These are phyloP conservation scores for Discostella stelligeroides DNA, from an alignment of 108 stramenopile species.

Conservation along the genomic window DNA sequence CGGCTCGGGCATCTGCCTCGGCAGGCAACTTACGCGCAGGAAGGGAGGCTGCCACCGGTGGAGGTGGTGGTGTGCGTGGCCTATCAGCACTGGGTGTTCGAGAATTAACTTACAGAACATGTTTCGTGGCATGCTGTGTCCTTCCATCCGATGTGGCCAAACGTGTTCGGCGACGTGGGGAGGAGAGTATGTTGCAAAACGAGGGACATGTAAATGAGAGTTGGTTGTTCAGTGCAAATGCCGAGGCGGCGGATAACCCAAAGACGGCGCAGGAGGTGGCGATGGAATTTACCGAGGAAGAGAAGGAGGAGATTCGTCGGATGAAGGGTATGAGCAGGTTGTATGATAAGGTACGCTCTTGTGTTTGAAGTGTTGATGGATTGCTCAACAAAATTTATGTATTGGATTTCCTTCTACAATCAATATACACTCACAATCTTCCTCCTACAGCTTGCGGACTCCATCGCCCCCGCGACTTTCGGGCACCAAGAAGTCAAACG, in stretches of 20 bases:
- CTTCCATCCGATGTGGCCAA: conserved; percentile 65
- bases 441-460: conserved; percentile 68
- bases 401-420: background rate
- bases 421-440: background rate
- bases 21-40: conserved; percentile 25
- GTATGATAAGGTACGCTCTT: conserved; percentile 63
- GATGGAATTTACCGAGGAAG: conserved; percentile 84
- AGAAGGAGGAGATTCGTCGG: conserved; percentile 83
- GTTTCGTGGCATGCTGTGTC: conserved; percentile 92
- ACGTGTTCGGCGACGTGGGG: conserved; percentile 33
- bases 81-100: conserved; percentile 91
- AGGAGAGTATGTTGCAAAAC: conserved; percentile 11
- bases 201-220: conserved; percentile 24
- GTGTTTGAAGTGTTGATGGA: background rate
- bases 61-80: conserved; percentile 90
- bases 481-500: conserved; percentile 97
- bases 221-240: conserved; percentile 36
- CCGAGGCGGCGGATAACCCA: conserved; percentile 50
- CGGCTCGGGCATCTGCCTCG: conserved; percentile 43
- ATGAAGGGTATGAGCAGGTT: conserved; percentile 72
- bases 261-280: conserved; percentile 82
- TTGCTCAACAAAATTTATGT: too few relatives aligned
- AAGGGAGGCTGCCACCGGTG: conserved; percentile 63
- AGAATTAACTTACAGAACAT: conserved; percentile 95
- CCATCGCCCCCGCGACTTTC: conserved; percentile 94